These are phyloP conservation scores for Daldinia vernicosa DNA, from an alignment of 495 filamentous ascomycete genomes.

Conservation along the genomic window DNA sequence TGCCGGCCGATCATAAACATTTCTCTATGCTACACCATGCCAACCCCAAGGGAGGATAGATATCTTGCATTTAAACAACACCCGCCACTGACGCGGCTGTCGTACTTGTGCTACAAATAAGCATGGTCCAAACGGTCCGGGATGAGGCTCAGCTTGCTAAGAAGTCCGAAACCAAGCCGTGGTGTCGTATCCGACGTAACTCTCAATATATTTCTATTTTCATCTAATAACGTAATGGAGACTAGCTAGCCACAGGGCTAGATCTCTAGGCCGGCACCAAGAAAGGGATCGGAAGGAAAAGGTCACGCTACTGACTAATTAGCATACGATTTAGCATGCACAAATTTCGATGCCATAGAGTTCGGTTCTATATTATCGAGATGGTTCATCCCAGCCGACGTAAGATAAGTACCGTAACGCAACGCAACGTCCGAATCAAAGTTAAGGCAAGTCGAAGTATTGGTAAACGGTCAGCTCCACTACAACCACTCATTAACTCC, in stretches of 20 bases:
- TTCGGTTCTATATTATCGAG: constrained; percentile 1
- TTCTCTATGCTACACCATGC: constrained; percentile 4
- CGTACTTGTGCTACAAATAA: constrained; percentile 25
- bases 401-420: background rate
- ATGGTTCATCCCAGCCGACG: background rate
- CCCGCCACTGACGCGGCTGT: constrained; percentile 39
- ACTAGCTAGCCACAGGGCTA: constrained; percentile 22
- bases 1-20: constrained; percentile 10
- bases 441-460: constrained; percentile 19
- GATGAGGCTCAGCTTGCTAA: constrained; percentile 39
- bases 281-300: background rate
- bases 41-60: constrained; percentile 1
- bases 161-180: constrained; percentile 22
- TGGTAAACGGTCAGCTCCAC: constrained; percentile 25
- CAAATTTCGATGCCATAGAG: background rate
- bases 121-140: constrained; percentile 11
- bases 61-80: constrained; percentile 19
- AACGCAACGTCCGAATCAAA: too few species aligned
- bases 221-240: constrained; percentile 33
- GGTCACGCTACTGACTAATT: background rate
- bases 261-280: constrained; percentile 9
- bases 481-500: constrained; percentile 6
- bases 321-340: background rate
- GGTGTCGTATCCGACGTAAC: constrained; percentile 35
- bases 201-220: constrained; percentile 28